These are phyloP conservation scores for Stylosanthes scabra DNA, from an alignment of 331 rosid genomes.

Conservation along the genomic window DNA sequence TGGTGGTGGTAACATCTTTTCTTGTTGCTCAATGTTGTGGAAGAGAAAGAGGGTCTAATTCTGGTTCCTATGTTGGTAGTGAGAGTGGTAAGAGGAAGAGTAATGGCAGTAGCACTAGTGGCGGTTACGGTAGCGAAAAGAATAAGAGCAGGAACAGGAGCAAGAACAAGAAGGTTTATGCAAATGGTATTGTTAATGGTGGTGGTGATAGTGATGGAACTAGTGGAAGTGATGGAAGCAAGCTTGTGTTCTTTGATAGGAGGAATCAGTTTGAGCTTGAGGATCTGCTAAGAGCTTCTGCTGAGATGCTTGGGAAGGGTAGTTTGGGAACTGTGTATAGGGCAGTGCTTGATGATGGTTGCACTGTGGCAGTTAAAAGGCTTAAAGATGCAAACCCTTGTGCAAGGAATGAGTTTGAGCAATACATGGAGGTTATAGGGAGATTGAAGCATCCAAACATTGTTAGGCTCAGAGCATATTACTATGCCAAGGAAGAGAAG, in stretches of 20 bases:
- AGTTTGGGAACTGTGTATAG: conserved; percentile 94
- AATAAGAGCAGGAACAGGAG: not conserved
- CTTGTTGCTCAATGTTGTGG: conserved; percentile 84
- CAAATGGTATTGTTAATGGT: conserved; percentile 46
- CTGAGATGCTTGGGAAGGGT: conserved; percentile 99
- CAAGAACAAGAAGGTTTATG: conserved; percentile 59
- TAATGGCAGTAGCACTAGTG: conserved; percentile 82
- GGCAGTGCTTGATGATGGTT: conserved; percentile 90
- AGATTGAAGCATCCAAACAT: conserved; percentile 62
- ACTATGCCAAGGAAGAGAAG: conserved; percentile 79
- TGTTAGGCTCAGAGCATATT: conserved; percentile 68
- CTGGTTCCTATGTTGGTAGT: conserved; percentile 51
- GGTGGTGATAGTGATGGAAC: conserved; percentile 88
- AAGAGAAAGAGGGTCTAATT: conserved; percentile 50
- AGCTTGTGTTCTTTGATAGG: conserved; percentile 86
- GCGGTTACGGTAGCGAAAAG: conserved; percentile 78
- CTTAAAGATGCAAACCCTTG: conserved; percentile 94
- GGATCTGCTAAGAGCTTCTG: conserved; percentile 92
- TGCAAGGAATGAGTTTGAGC: conserved; percentile 77
- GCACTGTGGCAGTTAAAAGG: conserved; percentile 88
- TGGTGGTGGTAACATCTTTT: conserved; percentile 76
- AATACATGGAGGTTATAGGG: conserved; percentile 80
- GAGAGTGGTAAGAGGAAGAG: conserved; percentile 82
- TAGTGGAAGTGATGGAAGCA: conserved; percentile 72
- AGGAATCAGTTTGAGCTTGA: conserved; percentile 90